Percentiles rank a stretch among this genome's conserved stretches.
These are phyloP conservation scores for Thraustochytrium sp. DNA, from an alignment of 352 stramenopile genomes.

Conservation along the genomic window DNA sequence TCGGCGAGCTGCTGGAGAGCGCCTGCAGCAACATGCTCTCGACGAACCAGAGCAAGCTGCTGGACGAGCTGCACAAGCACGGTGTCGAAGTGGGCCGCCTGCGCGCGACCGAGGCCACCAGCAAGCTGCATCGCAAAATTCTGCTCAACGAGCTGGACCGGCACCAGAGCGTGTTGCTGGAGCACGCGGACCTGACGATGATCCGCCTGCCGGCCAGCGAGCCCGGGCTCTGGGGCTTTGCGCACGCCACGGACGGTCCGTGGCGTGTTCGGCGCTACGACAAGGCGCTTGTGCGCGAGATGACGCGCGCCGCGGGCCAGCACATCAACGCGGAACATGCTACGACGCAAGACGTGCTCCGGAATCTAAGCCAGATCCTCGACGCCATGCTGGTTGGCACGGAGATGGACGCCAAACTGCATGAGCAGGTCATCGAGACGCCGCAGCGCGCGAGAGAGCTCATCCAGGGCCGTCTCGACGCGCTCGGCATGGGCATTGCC, in stretches of 20 bases:
- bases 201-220: not conserved
- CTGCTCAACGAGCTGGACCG: constrained; percentile 1
- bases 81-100: constrained; percentile 25
- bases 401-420: not conserved
- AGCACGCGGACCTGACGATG: not conserved
- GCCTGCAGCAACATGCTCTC: constrained; percentile 39
- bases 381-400: not conserved
- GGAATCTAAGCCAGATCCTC: constrained; percentile 4
- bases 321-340: constrained; percentile 21
- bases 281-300: constrained; percentile 3
- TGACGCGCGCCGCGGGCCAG: not conserved
- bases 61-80: constrained; percentile 9
- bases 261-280: constrained; percentile 28
- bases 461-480: not conserved
- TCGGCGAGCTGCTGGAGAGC: constrained; percentile 27
- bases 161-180: not conserved
- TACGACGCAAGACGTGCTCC: not conserved
- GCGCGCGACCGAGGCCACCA: not conserved
- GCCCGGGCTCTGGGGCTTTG: not conserved
- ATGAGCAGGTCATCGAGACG: constrained; percentile 11
- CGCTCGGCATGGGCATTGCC: not conserved
- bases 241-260: not conserved
- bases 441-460: not conserved
- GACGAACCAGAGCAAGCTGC: constrained; percentile 26
- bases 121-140: constrained; percentile 37